These are phyloP conservation scores for Phyllosticta citribraziliensis DNA, from an alignment of 2,329 filamentous ascomycete genomes.

Conservation along the genomic window DNA sequence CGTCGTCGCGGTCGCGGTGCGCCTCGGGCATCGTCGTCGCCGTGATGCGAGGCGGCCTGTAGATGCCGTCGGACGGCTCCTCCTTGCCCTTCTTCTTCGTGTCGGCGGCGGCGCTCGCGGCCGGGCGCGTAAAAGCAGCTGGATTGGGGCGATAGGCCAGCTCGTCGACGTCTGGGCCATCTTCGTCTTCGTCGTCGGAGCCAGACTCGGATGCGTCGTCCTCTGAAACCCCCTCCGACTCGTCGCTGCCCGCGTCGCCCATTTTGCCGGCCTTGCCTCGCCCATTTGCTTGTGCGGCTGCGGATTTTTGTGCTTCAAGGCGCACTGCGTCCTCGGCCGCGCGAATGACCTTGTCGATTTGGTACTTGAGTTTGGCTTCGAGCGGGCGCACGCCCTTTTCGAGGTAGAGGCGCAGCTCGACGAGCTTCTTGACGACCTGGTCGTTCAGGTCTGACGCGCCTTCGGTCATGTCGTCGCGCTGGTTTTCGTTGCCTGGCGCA, in stretches of 20 bases:
- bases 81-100: slow-evolving; percentile 18
- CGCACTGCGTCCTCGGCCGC: slow-evolving; percentile 67
- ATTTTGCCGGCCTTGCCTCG: slow-evolving; percentile 15
- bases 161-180: slow-evolving; percentile 39
- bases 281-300: slow-evolving; percentile 17
- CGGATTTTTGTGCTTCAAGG: slow-evolving; percentile 24
- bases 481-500: slow-evolving; percentile 18
- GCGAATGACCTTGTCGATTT: slow-evolving; percentile 88
- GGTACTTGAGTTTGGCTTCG: slow-evolving; percentile 85
- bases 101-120: slow-evolving; percentile 14
- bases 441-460: slow-evolving; percentile 42
- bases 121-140: slow-evolving; percentile 31
- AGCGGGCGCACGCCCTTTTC: slow-evolving; percentile 87
- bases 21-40: slow-evolving; percentile 69
- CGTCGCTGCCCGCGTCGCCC: slow-evolving; percentile 30
- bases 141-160: slow-evolving; percentile 55
- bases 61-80: slow-evolving; percentile 55
- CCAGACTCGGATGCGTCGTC: slow-evolving; percentile 30
- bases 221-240: slow-evolving; percentile 22
- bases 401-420: slow-evolving; percentile 82
- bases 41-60: slow-evolving; percentile 79
- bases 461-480: slow-evolving; percentile 23
- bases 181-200: slow-evolving; percentile 31
- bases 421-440: slow-evolving; percentile 72
- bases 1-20: slow-evolving; percentile 48